Conservation (phyloP, 305 asterid species). For the Withania somnifera region DNA sequence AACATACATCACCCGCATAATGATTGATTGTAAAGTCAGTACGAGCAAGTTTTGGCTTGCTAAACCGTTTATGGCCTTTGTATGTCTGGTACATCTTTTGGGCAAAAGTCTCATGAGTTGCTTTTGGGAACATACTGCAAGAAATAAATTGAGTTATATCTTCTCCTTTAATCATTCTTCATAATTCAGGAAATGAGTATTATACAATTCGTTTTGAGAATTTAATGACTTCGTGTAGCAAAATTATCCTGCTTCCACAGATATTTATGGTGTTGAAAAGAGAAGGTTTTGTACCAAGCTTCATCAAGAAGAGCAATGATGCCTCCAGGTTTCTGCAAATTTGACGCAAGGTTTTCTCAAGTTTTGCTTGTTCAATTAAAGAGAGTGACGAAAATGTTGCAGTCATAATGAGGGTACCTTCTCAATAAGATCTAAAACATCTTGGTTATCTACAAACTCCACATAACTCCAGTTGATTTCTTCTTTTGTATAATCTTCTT, state of each 20-base stretch:
- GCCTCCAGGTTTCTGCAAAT: conserved; percentile 96
- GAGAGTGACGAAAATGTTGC: neutral
- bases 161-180: neutral
- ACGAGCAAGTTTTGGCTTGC: conserved; percentile 92
- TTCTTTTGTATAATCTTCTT: conserved; percentile 86
- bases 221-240: conserved; percentile 1
- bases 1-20: conserved; percentile 94
- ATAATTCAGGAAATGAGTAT: neutral
- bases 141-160: conserved; percentile 16
- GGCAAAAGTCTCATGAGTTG: conserved; percentile 94
- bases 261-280: conserved; percentile 2
- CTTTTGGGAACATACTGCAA: conserved; percentile 92
- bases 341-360: neutral
- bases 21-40: conserved; percentile 87
- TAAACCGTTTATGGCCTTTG: conserved; percentile 79
- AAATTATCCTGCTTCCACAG: neutral
- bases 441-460: conserved; percentile 91
- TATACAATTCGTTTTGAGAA: conserved; percentile 1
- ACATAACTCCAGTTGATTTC: conserved; percentile 95
- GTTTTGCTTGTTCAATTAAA: neutral
- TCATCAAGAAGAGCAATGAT: conserved; percentile 96
- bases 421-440: conserved; percentile 85
- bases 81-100: conserved; percentile 97
- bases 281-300: conserved; percentile 68
- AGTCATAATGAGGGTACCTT: conserved; percentile 38